Base-by-base conservation (phyloP, 106 monocot genomes). In the Ottelia alismoides region DNA sequence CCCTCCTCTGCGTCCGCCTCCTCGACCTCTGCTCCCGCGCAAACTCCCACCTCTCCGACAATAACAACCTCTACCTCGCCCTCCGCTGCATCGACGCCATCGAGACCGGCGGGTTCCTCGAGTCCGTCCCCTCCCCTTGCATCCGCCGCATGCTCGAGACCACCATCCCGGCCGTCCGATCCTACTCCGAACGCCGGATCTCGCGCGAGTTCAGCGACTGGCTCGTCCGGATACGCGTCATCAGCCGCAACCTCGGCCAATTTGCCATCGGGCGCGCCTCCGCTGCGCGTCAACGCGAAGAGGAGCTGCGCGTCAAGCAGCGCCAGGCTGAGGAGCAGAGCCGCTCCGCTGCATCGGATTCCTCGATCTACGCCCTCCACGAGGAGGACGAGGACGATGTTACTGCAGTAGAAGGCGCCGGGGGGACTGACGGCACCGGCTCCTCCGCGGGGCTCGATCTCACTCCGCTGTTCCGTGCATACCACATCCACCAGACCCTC, bases 151-250 rank as follows among this genome's bases (percentile, higher is more conserved):
- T 98, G 98, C 79, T 98, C 18, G 70, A 71, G 44, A 22, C 51
- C 18, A 67, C 65, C 30, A 77, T 98, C 56, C 98, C 98, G 2
- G 89, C 78, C 23, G 56, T 98, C 53, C 72, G 98, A 10, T 28
- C 72, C 29, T 67, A 86, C 53, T 82, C 75, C 28, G 82, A 98
- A 74, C 81, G 82, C 60, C 46, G 57, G 32, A 82, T 91, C 49
- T 45, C 65, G 66, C 74, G 77, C 57, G 90, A 90, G 16, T 80
- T 98, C 47, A 75, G 79, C 26, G 90, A 98, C 28, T 98, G 98
- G 98, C 81, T 98, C 61, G 98, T 90, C 45, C 78, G 75, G 67
- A 90, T 98, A 57, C 85, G 98, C n/a, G 79, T 84, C 25, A 77
- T 82, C 31, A 74, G 74, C 49, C 76, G 98, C 49, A 76, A 77